Evolutionary conservation across 208 protist genomes (phyloP), one percentile per base, ranked within the genome.

Genomic region (Novymonas esmeraldas): DNA sequence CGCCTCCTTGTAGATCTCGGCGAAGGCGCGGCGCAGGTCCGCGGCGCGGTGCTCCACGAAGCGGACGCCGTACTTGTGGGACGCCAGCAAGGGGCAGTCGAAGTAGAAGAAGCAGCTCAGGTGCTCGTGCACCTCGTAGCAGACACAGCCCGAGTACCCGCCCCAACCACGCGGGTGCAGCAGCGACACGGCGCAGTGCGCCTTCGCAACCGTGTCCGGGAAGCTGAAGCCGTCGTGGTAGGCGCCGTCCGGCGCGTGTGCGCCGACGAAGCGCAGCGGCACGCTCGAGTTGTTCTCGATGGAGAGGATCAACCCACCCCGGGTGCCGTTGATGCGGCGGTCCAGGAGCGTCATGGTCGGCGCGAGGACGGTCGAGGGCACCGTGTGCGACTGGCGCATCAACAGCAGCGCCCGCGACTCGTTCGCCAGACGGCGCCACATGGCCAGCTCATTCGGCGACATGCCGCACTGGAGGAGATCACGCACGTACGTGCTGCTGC

Each of bases 81-180:
- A 73, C 13, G 79, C 79, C 55, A 94, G 75, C 58, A 94, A 61
- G 2, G 85, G 74, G 61, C 66, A 78, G 44, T 94, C 89, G 63
- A 90, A 89, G 73, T 81, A 90, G 42, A 90, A 73, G 61, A 87
- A 87, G 70, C 78, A 88, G 58, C 76, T 76, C 13, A 90, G 45
- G 34, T 67, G 60, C 20, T 82, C 72, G 38, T 75, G 49, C 34
- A 94, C 44, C 42, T 82, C 78, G 75, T 88, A 94, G 76, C 85
- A 92, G 22, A 89, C 79, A 22, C 52, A 77, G 44, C 82, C 85
- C 13, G 76, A 72, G 72, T 80, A 94, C 33, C 85, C 83, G 58
- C 84, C 78, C 86, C 89, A 94, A 9, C 70, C 45, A 10, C 72
- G 75, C 13, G 85, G 81, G 28, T 86, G 81, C 50, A 94, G 52